These are phyloP conservation scores for Thielaviopsis punctulata DNA, from an alignment of 2,329 filamentous ascomycete genomes.

Conservation along the genomic window DNA sequence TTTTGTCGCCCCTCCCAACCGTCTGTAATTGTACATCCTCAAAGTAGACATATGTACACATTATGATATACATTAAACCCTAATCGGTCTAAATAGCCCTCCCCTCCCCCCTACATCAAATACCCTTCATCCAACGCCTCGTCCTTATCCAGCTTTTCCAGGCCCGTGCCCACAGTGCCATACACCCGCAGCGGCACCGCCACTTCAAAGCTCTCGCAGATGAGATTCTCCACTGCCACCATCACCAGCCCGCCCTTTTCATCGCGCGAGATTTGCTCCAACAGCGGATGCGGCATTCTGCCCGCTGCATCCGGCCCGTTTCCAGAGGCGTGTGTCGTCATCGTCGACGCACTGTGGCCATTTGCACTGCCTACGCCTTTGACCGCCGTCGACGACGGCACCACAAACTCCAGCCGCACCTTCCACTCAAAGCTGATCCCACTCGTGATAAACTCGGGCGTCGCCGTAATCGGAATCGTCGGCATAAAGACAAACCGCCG, in stretches of 20 bases:
- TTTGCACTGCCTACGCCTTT: background rate
- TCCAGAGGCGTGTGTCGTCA: background rate
- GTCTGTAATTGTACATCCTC: too few species aligned
- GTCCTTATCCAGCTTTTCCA: constrained; percentile 39
- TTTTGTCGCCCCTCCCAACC: too few species aligned
- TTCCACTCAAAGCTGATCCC: constrained; percentile 81
- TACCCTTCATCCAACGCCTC: constrained; percentile 32
- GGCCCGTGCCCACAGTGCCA: constrained; percentile 39
- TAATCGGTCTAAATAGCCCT: background rate
- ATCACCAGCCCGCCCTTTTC: constrained; percentile 58
- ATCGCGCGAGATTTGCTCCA: constrained; percentile 66
- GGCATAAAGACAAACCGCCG: constrained; percentile 64
- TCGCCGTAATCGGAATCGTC: constrained; percentile 66
- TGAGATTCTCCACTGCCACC: constrained; percentile 59
- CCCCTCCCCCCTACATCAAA: constrained; percentile 18
- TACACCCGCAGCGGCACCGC: constrained; percentile 73
- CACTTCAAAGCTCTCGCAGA: constrained; percentile 83
- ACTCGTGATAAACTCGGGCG: constrained; percentile 82
- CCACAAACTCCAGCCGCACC: constrained; percentile 81
- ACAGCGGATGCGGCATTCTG: constrained; percentile 30
- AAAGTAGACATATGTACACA: too few species aligned
- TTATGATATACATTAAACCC: background rate
- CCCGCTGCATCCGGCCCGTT: constrained; percentile 12
- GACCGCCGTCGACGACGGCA: constrained; percentile 27
- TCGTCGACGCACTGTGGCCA: background rate